A percentile compares a stretch with the other conserved stretches of the same genome.
Conservation (phyloP, 371 early-diverging fungal genomes). For the Mucor indicus region DNA sequence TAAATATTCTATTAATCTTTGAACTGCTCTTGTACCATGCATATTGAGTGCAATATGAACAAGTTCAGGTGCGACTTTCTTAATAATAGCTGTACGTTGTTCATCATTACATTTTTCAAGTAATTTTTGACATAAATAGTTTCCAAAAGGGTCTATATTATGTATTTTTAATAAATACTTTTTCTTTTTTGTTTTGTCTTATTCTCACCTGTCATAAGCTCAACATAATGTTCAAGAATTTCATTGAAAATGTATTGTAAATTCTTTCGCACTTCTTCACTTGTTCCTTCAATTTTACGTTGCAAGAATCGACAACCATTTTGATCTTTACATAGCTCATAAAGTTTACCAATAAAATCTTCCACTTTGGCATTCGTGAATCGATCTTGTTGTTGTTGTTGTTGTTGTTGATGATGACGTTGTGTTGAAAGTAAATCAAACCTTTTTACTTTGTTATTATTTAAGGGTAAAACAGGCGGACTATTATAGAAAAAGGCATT, state of each 20-base stretch:
- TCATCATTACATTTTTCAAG: constrained; percentile 75
- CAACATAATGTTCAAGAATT: constrained; percentile 69
- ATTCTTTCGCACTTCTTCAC: constrained; percentile 2
- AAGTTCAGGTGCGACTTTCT: constrained; percentile 70
- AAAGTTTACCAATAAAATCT: constrained; percentile 70
- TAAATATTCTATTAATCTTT: constrained; percentile 89
- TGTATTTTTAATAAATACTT: no score
- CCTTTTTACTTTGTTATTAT: no score
- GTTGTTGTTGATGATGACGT: no score
- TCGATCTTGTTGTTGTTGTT: constrained; percentile 21
- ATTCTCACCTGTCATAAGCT: constrained; percentile 72
- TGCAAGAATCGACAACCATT: constrained; percentile 89
- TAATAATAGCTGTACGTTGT: constrained; percentile 72
- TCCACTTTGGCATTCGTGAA: constrained; percentile 67
- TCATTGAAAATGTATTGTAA: constrained; percentile 70
- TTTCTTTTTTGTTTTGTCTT: no score
- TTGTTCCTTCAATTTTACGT: constrained; percentile 66
- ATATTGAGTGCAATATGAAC: constrained; percentile 85
- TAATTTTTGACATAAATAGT: constrained; percentile 89
- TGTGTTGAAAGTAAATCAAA: no score
- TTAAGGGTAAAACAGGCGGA: no score
- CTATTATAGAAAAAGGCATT: neutral
- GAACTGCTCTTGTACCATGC: constrained; percentile 97
- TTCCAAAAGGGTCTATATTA: constrained; percentile 83
- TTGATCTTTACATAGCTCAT: constrained; percentile 84